These are phyloP conservation scores for Chaetomium sp. DNA, from an alignment of 2,329 filamentous ascomycete species.

Conservation along the genomic window DNA sequence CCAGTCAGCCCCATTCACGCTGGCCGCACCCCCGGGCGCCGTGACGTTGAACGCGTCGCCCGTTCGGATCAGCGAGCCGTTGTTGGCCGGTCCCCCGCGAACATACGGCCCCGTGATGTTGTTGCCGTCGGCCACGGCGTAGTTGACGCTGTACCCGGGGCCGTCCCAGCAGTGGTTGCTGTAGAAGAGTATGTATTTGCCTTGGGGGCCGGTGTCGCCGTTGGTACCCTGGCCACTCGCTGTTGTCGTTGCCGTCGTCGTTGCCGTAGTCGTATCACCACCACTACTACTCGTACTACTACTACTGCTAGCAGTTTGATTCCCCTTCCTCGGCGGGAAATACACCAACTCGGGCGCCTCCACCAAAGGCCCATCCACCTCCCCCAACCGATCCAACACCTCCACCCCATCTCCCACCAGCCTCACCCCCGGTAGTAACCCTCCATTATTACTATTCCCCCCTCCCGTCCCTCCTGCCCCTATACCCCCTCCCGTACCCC, in stretches of 20 bases:
- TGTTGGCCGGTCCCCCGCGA: slow-evolving; percentile 26
- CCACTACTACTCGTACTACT: too few species aligned
- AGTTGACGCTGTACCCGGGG: slow-evolving; percentile 51
- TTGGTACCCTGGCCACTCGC: neutral
- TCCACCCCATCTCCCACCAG: slow-evolving; percentile 42
- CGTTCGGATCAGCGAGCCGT: slow-evolving; percentile 24
- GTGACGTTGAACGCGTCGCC: slow-evolving; percentile 30
- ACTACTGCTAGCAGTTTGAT: too few species aligned
- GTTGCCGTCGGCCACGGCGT: slow-evolving; percentile 40
- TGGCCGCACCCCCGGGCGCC: slow-evolving; percentile 35
- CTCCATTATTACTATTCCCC: too few species aligned
- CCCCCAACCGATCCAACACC: slow-evolving; percentile 37
- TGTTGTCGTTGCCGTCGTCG: too few species aligned
- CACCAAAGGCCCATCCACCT: slow-evolving; percentile 47
- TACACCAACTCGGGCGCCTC: slow-evolving; percentile 52
- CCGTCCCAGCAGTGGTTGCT: slow-evolving; percentile 53
- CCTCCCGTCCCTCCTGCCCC: too few species aligned
- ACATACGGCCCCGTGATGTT: slow-evolving; percentile 34
- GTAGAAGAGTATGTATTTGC: slow-evolving; percentile 55
- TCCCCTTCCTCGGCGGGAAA: neutral
- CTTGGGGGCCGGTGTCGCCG: neutral
- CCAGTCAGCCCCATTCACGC: slow-evolving; percentile 3
- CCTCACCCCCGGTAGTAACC: slow-evolving; percentile 40
- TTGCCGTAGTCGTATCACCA: too few species aligned
- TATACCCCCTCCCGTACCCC: slow-evolving; percentile 8